Conservation (phyloP, 2,329 filamentous ascomycete genomes). For the Bipolaris zeicola region DNA sequence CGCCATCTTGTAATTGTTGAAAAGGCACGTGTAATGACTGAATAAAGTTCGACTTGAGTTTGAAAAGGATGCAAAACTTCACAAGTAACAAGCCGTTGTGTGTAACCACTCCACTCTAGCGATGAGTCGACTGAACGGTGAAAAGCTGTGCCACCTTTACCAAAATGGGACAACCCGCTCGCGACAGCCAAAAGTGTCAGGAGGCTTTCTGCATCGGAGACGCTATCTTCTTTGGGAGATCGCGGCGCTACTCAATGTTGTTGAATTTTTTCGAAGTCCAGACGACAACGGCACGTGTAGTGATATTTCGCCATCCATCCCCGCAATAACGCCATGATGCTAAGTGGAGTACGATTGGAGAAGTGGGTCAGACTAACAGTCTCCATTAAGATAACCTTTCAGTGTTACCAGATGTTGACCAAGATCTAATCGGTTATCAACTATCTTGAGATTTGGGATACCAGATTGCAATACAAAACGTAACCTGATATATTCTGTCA, state of each 20-base stretch:
- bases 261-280: not conserved
- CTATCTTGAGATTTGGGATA: not conserved
- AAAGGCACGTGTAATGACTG: not conserved
- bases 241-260: not conserved
- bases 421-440: not conserved
- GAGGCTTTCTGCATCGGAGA: conserved; percentile 1
- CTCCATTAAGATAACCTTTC: not conserved
- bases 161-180: not conserved
- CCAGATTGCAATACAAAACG: not conserved
- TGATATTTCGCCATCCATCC: conserved; percentile 14
- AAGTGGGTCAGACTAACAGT: conserved; percentile 11
- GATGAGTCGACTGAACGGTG: not conserved
- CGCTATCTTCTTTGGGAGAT: conserved; percentile 1
- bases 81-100: not conserved
- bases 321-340: conserved; percentile 19
- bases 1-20: conserved; percentile 22
- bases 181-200: not conserved
- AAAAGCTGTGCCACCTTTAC: conserved; percentile 1
- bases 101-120: not conserved
- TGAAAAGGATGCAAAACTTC: not conserved
- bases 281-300: conserved; percentile 1
- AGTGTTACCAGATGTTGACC: not conserved
- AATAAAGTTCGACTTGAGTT: not conserved
- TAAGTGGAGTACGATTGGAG: not conserved
- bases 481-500: not conserved